A percentile compares a stretch with the other conserved stretches of the same genome.
These are phyloP conservation scores for Williopsis jadinii DNA, from an alignment of 1,139 yeast species.

Conservation along the genomic window DNA sequence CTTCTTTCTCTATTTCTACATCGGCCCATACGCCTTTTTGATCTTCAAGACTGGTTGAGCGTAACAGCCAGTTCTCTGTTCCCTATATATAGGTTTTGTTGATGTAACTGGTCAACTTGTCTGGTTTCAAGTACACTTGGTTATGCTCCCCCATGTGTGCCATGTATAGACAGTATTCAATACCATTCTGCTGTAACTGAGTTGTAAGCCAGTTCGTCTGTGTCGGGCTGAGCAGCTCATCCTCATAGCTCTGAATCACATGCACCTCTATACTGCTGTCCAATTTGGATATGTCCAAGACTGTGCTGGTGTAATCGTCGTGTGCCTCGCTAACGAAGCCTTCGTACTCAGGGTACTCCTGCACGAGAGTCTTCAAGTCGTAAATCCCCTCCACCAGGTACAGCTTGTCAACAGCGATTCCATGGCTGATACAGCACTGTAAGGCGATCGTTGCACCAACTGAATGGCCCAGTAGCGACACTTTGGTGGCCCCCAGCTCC, in stretches of 20 bases:
- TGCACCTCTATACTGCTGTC: constrained; percentile 8
- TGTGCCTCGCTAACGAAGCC: constrained; percentile 38
- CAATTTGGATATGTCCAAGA: constrained; percentile 4
- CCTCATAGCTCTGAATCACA: constrained; percentile 25
- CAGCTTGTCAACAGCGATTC: constrained; percentile 9
- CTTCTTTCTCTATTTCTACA: constrained; percentile 74
- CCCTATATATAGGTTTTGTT: constrained; percentile 8
- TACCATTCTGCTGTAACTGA: constrained; percentile 10
- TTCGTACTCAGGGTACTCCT: constrained; percentile 38
- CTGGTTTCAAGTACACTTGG: constrained; percentile 20
- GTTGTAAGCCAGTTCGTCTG: constrained; percentile 22
- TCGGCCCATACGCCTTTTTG: constrained; percentile 74
- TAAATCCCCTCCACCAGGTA: constrained; percentile 43
- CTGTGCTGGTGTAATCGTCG: constrained; percentile 11
- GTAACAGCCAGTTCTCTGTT: too few relatives aligned
- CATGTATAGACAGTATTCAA: constrained; percentile 14
- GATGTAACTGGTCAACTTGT: constrained; percentile 21
- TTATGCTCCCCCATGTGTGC: constrained; percentile 25
- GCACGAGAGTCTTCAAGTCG: constrained; percentile 30
- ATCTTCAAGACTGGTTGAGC: constrained; percentile 64
- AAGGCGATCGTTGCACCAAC: constrained; percentile 72
- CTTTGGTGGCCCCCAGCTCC: constrained; percentile 27
- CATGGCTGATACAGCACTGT: constrained; percentile 35
- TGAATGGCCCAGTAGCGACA: constrained; percentile 58
- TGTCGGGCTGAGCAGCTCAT: constrained; percentile 23